These are phyloP conservation scores for Ceratorhiza oryzae-sativae DNA, from an alignment of 1,284 basidiomycete genomes.

Conservation along the genomic window DNA sequence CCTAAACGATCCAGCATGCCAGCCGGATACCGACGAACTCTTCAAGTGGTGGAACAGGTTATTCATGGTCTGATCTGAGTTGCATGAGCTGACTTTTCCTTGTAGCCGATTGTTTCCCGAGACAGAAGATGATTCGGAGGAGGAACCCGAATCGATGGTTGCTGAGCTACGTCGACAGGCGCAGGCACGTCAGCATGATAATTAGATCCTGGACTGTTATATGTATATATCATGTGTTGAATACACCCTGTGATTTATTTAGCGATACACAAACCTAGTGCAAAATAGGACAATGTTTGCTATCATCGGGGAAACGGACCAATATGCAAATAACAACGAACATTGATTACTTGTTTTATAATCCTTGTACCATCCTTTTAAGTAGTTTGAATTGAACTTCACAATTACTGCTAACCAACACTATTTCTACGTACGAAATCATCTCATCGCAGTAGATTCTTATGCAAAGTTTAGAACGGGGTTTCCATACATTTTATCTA, in stretches of 20 bases:
- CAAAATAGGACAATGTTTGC: not conserved
- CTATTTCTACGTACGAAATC: not conserved
- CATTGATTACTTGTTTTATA: no score
- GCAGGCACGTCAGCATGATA: not conserved
- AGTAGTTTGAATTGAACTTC: no score
- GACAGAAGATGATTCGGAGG: not conserved
- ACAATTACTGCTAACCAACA: no score
- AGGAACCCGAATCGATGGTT: not conserved
- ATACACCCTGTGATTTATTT: not conserved
- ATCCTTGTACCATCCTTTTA: no score
- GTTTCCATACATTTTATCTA: no score
- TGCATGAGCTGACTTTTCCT: not conserved
- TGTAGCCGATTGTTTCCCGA: not conserved
- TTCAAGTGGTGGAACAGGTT: constrained; percentile 27
- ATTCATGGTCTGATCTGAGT: not conserved
- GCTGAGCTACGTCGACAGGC: not conserved
- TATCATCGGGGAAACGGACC: no score
- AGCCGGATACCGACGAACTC: not conserved
- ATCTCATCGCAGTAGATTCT: no score
- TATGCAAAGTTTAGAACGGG: no score
- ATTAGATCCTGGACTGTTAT: not conserved
- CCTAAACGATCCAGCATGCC: not conserved
- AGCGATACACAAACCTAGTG: not conserved
- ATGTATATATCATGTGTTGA: not conserved
- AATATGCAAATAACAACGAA: no score